Base-by-base conservation (phyloP, 768 basidiomycete genomes). In the Lactifluus rugatus region DNA sequence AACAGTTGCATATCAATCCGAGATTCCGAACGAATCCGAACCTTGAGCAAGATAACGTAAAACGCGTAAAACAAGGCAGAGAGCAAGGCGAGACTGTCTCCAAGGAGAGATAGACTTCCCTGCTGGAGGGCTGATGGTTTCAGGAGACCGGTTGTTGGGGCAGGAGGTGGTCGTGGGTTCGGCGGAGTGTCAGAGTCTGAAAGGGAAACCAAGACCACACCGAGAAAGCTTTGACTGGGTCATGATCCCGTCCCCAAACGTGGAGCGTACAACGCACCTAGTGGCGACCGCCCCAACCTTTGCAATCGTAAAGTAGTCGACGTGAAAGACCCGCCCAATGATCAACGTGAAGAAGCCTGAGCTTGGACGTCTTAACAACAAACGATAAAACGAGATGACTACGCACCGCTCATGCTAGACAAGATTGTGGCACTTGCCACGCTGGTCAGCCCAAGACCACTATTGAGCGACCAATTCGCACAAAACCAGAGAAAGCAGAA, bases 361-460 rank as follows among this genome's bases (percentile, higher is more conserved):
- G 31, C 31, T 28, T 45, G 19, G 21, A 16, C 47, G 10, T 26
- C 26, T 59, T 25, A 45, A 45, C 45, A 17, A 17, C 0, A n/a
- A 19, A 21, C 37, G 62, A 52, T 51, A 51, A 34, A 26, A 3
- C 34, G 23, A 50, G 14, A 46, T 49, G 16, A 48, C 46, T 36
- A 70, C 83, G 34, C 64, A 93, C 94, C 93, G 63, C 91, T 93
- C 76, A 84, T 94, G 66, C 86, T 84, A 2, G 89, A 87, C 52
- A 96, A 71, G 37, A 97, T 85, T 4, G 94, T 96, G 19, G 90
- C 83, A 69, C 92, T 95, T 2, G 91, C 90, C n/a, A 97, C 94
- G 65, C 85, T 92, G 1, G 95, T 98, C 68, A 85, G 88, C 31
- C 81, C 84, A 46, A 98, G 76, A 19, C 88, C 77, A 1, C 84